Conservation (phyloP, 164 flowering plant species). For the Umbilicus rupestris region DNA sequence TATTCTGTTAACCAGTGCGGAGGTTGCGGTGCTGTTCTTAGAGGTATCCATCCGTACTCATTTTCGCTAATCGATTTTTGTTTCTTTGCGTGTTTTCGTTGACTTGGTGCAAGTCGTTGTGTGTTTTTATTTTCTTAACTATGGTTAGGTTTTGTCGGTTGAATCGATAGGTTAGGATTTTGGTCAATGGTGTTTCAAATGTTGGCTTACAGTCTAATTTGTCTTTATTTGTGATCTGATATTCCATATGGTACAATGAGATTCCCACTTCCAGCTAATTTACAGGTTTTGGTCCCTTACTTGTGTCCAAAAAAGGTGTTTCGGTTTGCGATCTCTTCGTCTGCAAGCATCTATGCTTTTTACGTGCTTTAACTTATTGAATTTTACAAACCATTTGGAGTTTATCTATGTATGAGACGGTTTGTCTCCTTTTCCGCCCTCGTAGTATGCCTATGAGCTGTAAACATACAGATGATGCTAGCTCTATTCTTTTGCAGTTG, state of each 20-base stretch:
- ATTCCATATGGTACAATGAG: neutral
- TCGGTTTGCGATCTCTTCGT: too few species aligned
- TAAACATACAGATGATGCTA: neutral
- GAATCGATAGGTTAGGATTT: neutral
- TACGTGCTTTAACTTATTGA: too few species aligned
- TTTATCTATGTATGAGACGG: neutral
- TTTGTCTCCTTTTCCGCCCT: neutral
- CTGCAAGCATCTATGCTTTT: too few species aligned
- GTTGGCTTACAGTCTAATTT: neutral
- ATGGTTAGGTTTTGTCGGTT: neutral
- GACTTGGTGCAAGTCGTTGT: neutral
- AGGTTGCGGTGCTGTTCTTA: conserved; percentile 42
- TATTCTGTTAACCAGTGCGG: conserved; percentile 37
- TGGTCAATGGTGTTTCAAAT: neutral
- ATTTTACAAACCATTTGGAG: neutral
- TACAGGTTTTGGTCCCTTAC: too few species aligned
- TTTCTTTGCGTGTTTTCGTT: neutral
- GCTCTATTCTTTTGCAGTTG: conserved; percentile 16
- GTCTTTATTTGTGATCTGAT: neutral
- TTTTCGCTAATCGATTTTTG: neutral
- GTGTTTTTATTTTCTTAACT: neutral
- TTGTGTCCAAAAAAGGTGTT: too few species aligned
- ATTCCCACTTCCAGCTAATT: too few species aligned
- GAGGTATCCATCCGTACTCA: conserved; percentile 18
- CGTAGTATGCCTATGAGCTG: neutral